Base-by-base conservation (phyloP, 2,329 filamentous ascomycete species). In the Diaporthe citriasiana region DNA sequence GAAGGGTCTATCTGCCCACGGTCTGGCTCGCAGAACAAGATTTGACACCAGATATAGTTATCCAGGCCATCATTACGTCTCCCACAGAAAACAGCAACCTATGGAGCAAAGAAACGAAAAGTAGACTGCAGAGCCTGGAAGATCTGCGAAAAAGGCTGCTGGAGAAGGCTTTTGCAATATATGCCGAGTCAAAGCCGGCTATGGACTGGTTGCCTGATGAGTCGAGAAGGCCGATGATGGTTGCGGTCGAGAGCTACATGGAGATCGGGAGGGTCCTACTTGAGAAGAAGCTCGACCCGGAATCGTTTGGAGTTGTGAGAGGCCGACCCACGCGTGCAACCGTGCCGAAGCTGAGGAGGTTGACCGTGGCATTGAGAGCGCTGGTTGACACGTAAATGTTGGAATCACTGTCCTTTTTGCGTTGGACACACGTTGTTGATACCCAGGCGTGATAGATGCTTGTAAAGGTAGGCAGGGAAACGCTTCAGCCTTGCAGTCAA, bases 1-100 rank as follows among this genome's bases (percentile, higher is more conserved):
- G 87, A 1, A 88, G 93, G 9, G 92, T 94, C 9, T 95, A 95
- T 79, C 82, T 95, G 6, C 93, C 93, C 0, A 84, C 85, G 0
- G 82, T 83, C 0, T 95, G 93, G 93, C 83, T 95, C 1, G 84
- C 86, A 51, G 88, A 90, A 70, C 87, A 87, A 70, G 87, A 86
- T 1, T 77, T 93, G 30, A 86, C 84, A 0, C 87, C 89, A 0
- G 81, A 87, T 59, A 84, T 88, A n/a, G 86, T 93, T 5, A 79
- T 93, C 0, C 82, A 85, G 12, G 86, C 4, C 88, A 91, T 1
- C 81, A 83, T 9, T 82, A 85, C 50, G 12, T 17, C 63, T 27
- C n/a, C 42, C 3, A 13, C 15, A 13, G 6, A 22, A 8, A 38
- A 56, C 19, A 12, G n/a, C 9, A n/a, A 22, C 4, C 8, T 0